Evolutionary conservation across 805 yeast species (phyloP).

Genomic region (Yamadazyma sp.): DNA sequence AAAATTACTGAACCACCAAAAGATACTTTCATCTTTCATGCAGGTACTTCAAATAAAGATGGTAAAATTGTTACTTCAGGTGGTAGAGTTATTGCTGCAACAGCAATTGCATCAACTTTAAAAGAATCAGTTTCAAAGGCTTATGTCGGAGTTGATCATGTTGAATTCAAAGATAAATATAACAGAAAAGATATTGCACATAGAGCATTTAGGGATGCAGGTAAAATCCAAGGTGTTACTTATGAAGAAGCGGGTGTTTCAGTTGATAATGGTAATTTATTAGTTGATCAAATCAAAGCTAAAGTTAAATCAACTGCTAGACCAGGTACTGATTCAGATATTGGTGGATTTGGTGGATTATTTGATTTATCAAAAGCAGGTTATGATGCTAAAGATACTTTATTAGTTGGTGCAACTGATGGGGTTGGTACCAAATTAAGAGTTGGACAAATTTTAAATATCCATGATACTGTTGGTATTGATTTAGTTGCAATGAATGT

Average conservation of each 20-base stretch:
- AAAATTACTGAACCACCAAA: constrained; percentile 51
- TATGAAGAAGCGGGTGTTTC: constrained; percentile 97
- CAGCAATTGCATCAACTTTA: constrained; percentile 76
- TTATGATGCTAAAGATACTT: constrained; percentile 70
- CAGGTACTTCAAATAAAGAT: constrained; percentile 71
- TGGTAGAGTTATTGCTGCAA: constrained; percentile 95
- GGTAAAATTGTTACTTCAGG: constrained; percentile 80
- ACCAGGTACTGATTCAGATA: constrained; percentile 95
- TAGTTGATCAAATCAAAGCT: constrained; percentile 87
- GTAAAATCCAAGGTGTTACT: constrained; percentile 50
- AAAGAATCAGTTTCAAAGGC: constrained; percentile 83
- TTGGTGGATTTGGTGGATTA: constrained; percentile 98
- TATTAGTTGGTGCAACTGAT: constrained; percentile 96
- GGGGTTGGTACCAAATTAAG: constrained; percentile 98
- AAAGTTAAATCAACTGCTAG: constrained; percentile 90
- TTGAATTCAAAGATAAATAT: constrained; percentile 71
- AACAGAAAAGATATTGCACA: constrained; percentile 94
- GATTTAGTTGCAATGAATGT: constrained; percentile 99
- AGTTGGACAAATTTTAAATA: constrained; percentile 85
- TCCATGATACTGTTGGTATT: constrained; percentile 97
- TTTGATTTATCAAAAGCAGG: constrained; percentile 91
- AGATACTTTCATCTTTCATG: constrained; percentile 83
- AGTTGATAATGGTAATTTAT: constrained; percentile 88
- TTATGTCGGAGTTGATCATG: constrained; percentile 76
- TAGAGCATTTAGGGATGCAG: constrained; percentile 75